Evolutionary conservation across 495 filamentous ascomycete species (phyloP), one percentile per base, ranked within the genome.

Genomic region (Aspergillus conjunctus): DNA sequence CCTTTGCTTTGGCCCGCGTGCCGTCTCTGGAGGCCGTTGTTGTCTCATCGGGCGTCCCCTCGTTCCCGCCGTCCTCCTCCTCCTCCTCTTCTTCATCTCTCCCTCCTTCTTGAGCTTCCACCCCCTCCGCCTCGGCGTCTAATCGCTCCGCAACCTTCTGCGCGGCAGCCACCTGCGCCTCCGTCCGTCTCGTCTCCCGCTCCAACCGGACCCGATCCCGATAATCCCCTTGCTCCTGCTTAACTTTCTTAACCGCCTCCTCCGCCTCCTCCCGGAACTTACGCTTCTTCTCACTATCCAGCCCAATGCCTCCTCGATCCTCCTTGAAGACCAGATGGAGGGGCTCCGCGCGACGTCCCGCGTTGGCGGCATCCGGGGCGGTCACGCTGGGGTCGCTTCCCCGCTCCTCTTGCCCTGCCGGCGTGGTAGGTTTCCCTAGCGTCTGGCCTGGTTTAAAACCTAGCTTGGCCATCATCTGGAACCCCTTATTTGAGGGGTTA

Each of bases 391-490:
- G 41, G 41, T 39, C 18, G 20, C 30, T 12, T 18, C 20, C 10
- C 17, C 20, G 44, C 44, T 46, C n/a, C 8, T 48, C 17, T 54
- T 39, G 33, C 14, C 12, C 20, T 37, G 21, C 55, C 22, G 30
- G 50, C 33, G 32, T 51, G 5, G 26, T 26, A 2, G 26, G 67
- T 64, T 87, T 88, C 1, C 94, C 91, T 4, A 96, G 80, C 0
- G 84, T 81, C 52, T 85, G 84, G 14, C 89, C 89, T 10, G 83
- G 76, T 61, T 85, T 88, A 75, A 93, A 98, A 7, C 94, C 94
- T 78, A 98, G 88, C 72, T 88, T 92, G n/a, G 90, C 87, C 93
- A 98, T 94, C 92, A 98, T 96, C 58, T 90, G 81, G 56, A 92
- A 86, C 3, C 94, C 94, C 72, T 97, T 98, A 50, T 81, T 80